Evolutionary conservation across 2,329 filamentous ascomycete species (phyloP).

Genomic region (Calonectria fujianensis): DNA sequence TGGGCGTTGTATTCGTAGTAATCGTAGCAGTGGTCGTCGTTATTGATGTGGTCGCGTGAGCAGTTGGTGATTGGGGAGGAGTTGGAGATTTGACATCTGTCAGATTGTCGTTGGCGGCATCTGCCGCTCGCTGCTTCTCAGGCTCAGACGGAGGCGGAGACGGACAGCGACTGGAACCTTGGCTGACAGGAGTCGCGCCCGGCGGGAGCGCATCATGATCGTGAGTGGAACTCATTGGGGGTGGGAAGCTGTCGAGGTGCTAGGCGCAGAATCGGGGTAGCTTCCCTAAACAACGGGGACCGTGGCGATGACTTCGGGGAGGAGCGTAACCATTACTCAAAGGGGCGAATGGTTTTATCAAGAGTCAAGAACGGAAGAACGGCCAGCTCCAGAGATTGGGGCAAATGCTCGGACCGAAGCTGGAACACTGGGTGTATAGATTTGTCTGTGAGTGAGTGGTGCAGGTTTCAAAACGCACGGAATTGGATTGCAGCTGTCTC

Average conservation of each 20-base stretch:
- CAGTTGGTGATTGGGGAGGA: constrained; percentile 31
- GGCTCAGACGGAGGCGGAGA: constrained; percentile 32
- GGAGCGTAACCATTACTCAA: constrained; percentile 33
- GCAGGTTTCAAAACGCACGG: constrained; percentile 44
- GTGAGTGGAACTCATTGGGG: constrained; percentile 54
- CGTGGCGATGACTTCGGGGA: constrained; percentile 38
- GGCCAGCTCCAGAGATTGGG: constrained; percentile 19
- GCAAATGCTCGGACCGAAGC: constrained; percentile 31
- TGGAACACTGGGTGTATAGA: constrained; percentile 38
- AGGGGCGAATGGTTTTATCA: constrained; percentile 14
- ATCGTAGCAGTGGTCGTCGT: constrained; percentile 35
- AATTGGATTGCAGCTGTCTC: constrained; percentile 50
- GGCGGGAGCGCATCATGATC: constrained; percentile 49
- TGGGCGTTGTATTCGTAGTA: neutral
- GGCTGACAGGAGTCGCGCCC: constrained; percentile 41
- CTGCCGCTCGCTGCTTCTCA: constrained; percentile 37
- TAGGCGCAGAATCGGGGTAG: constrained; percentile 40
- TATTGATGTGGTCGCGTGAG: constrained; percentile 42
- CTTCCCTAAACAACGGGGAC: constrained; percentile 36
- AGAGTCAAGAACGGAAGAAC: constrained; percentile 19
- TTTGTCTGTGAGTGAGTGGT: constrained; percentile 35
- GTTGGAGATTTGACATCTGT: constrained; percentile 35
- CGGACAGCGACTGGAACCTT: constrained; percentile 41
- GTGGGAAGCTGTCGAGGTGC: constrained; percentile 43
- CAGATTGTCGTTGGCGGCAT: constrained; percentile 16